Percentiles rank a stretch among this genome's conserved stretches.
Conservation (phyloP, 1,284 basidiomycete species). For the Puccinia horiana region DNA sequence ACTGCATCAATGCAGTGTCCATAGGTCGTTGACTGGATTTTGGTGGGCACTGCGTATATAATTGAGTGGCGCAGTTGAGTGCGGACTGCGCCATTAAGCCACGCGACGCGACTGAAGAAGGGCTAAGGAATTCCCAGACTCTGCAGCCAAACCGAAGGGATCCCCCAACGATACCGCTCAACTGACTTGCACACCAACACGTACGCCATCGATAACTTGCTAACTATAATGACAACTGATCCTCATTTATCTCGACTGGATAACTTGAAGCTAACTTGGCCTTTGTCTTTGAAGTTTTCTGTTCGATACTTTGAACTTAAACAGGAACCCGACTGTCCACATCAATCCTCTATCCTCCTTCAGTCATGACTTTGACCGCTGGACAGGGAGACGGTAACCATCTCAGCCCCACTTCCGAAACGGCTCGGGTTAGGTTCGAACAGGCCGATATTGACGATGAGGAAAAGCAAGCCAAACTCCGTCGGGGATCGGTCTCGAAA, state of each 20-base stretch:
- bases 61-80: neutral
- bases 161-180: neutral
- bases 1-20: no score
- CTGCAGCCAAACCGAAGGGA: neutral
- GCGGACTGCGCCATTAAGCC: neutral
- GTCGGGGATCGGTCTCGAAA: slow-evolving; percentile 37
- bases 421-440: slow-evolving; percentile 34
- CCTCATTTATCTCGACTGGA: neutral
- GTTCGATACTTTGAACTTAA: neutral
- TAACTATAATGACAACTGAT: neutral
- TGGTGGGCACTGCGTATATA: neutral
- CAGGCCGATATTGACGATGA: slow-evolving; percentile 1
- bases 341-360: neutral
- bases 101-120: slow-evolving; percentile 1
- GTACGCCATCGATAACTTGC: neutral
- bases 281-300: neutral
- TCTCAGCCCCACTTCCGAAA: neutral
- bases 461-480: slow-evolving; percentile 29
- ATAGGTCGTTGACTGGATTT: no score
- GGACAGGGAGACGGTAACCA: neutral
- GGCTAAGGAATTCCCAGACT: neutral
- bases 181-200: neutral
- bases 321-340: neutral
- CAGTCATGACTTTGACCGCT: neutral
- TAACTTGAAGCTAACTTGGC: neutral